phyloP scores from a whole-genome alignment of 2,329 filamentous ascomycete genomes.

The Monosporascus cannonballus region DNA sequence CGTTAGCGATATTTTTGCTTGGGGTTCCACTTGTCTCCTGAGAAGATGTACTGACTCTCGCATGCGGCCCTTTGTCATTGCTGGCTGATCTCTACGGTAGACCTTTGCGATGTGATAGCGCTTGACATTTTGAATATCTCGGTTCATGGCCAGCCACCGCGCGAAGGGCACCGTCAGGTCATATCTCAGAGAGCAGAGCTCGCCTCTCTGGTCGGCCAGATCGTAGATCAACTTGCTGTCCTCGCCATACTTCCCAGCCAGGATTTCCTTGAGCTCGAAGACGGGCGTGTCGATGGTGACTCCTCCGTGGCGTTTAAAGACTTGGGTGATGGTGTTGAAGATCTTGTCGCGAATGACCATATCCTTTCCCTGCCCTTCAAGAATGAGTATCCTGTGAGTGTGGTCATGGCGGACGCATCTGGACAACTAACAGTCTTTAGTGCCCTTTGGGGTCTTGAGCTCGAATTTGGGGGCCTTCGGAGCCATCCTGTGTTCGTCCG shows the following conservation, averaged over 20 bases:
- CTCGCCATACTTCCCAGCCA: conserved; percentile 52
- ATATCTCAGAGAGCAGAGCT: conserved; percentile 75
- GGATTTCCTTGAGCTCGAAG: conserved; percentile 70
- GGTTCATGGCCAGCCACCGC: conserved; percentile 72
- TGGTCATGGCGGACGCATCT: neutral
- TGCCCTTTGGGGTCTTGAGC: conserved; percentile 87
- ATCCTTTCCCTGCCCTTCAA: conserved; percentile 61
- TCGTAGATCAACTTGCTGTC: conserved; percentile 65
- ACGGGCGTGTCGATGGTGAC: conserved; percentile 65
- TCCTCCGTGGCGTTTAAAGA: conserved; percentile 58
- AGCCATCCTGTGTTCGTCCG: conserved; percentile 23
- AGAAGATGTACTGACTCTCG: conserved; percentile 39
- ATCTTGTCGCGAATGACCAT: conserved; percentile 78
- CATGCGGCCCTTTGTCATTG: conserved; percentile 71
- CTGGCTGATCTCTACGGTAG: conserved; percentile 72
- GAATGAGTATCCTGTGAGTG: conserved; percentile 11
- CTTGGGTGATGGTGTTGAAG: conserved; percentile 46
- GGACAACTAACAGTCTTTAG: conserved; percentile 64
- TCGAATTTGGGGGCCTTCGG: conserved; percentile 49
- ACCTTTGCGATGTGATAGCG: conserved; percentile 77
- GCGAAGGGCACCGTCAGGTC: conserved; percentile 76
- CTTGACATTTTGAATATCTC: conserved; percentile 62
- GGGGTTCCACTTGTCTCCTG: neutral
- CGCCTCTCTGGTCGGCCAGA: conserved; percentile 75
- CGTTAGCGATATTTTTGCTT: neutral